These are phyloP conservation scores for Avena eriantha DNA, from an alignment of 176 grass and related monocot species.

Conservation along the genomic window DNA sequence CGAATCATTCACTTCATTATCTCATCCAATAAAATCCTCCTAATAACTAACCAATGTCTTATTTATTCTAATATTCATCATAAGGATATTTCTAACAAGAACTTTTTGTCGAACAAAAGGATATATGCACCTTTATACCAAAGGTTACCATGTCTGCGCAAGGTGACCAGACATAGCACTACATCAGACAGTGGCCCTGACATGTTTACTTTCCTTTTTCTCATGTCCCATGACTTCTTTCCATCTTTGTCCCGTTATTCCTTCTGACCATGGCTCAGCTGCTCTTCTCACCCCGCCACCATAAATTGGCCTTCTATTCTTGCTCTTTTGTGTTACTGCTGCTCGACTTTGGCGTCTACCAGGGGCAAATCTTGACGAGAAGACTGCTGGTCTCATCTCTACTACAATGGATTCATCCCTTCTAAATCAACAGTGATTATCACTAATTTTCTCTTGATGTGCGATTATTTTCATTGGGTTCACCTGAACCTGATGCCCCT, in stretches of 20 bases:
- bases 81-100: background rate
- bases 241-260: background rate
- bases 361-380: background rate
- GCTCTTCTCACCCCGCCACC: background rate
- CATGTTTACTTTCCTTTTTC: slow-evolving; percentile 1
- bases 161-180: background rate
- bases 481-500: background rate
- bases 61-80: background rate
- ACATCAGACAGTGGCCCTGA: background rate
- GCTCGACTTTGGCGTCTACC: background rate
- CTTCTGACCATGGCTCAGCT: slow-evolving; percentile 5
- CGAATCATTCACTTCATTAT: background rate
- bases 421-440: background rate
- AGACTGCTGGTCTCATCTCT: background rate
- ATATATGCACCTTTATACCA: background rate
- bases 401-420: background rate
- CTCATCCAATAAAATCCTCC: background rate
- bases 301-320: background rate
- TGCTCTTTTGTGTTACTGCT: background rate
- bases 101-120: background rate
- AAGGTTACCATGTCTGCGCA: background rate
- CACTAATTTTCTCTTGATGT: background rate
- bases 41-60: background rate
- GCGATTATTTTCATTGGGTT: background rate
- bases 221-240: slow-evolving; percentile 1